Conservation (phyloP, 306 rosid species). For the Cajanus cajan region DNA sequence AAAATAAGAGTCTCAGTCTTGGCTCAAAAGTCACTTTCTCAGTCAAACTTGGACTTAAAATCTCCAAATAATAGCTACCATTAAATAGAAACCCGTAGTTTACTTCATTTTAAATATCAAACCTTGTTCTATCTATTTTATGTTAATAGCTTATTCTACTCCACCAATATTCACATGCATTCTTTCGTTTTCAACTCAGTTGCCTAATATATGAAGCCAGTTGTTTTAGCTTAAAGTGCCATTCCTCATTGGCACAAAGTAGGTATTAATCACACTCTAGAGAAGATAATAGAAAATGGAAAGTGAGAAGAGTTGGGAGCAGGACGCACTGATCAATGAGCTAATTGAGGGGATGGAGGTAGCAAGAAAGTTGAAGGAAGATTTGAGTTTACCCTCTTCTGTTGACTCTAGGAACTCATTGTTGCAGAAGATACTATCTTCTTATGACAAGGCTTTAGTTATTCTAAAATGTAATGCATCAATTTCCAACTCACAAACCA, state of each 20-base stretch:
- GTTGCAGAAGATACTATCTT: conserved; percentile 59
- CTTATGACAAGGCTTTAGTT: conserved; percentile 68
- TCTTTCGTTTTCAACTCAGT: too few relatives aligned
- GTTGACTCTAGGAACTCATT: conserved; percentile 42
- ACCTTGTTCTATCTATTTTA: background rate
- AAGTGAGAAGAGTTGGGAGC: conserved; percentile 49
- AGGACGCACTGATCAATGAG: conserved; percentile 51
- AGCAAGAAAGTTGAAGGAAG: conserved; percentile 58
- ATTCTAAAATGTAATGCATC: conserved; percentile 55
- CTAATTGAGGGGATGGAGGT: conserved; percentile 72
- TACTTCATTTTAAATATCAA: background rate
- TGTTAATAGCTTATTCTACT: too few relatives aligned
- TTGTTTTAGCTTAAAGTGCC: background rate
- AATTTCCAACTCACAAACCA: conserved; percentile 16
- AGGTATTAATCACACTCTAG: too few relatives aligned
- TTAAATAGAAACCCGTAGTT: background rate
- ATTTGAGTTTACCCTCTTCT: conserved; percentile 39
- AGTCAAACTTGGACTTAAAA: conserved; percentile 48
- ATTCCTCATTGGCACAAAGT: background rate
- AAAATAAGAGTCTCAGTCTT: conserved; percentile 56
- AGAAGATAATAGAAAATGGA: conserved; percentile 46
- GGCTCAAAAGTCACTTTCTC: conserved; percentile 53
- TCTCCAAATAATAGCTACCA: background rate
- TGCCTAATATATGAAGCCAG: too few relatives aligned
- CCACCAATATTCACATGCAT: too few relatives aligned